Conservation (phyloP, 257 asterid species). For the Nicotiana tabacum region DNA sequence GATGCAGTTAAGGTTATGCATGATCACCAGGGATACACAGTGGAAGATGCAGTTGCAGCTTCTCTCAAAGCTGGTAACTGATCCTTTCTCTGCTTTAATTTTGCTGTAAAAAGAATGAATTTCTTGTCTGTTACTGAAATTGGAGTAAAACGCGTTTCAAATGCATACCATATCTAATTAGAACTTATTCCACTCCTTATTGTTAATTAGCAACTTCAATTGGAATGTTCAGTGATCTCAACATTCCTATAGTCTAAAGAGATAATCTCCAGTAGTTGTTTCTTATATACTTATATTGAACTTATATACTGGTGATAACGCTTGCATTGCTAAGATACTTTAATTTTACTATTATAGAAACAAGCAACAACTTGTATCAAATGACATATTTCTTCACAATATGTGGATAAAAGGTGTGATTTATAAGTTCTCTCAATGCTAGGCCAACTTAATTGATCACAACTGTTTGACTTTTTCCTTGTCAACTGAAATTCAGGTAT, state of each 20-base stretch:
- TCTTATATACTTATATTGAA: not conserved
- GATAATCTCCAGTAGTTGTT: not conserved
- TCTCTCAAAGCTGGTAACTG: constrained; percentile 64
- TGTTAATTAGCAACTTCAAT: not conserved
- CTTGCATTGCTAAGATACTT: not conserved
- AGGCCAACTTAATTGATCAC: not conserved
- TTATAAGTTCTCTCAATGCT: not conserved
- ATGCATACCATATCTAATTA: not conserved
- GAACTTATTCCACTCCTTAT: not conserved
- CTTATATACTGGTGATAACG: not conserved
- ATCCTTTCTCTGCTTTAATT: not conserved
- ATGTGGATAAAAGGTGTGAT: not conserved
- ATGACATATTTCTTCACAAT: not conserved
- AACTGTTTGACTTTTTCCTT: not conserved
- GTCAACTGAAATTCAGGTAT: constrained; percentile 31
- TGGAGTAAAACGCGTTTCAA: not conserved
- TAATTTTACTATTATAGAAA: not conserved
- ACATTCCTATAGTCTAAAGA: not conserved
- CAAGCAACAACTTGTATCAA: not conserved
- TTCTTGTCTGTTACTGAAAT: not conserved
- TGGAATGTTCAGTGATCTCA: not conserved
- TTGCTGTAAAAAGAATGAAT: not conserved
- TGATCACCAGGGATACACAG: constrained; percentile 52
- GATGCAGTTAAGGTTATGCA: constrained; percentile 58
- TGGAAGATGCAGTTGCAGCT: constrained; percentile 73